Percentiles rank a stretch among this genome's conserved stretches.
Evolutionary conservation across 1,139 yeast species (phyloP).

Genomic region (Scheffersomyces cryptocercus): DNA sequence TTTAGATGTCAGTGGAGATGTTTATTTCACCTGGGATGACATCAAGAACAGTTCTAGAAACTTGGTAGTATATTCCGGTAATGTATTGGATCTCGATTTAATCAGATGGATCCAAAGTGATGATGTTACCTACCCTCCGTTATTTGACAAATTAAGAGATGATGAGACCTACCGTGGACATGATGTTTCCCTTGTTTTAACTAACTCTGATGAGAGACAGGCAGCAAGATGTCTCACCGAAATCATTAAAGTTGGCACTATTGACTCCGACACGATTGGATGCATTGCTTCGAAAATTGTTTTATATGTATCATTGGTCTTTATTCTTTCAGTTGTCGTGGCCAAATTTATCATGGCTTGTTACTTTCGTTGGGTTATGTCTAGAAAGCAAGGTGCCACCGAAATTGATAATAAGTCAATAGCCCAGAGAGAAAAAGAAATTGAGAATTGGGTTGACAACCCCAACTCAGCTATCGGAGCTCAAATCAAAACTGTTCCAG

Average conservation of each 20-base stretch:
- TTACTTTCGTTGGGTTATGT: slow-evolving; percentile 81
- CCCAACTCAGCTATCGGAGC: slow-evolving; percentile 43
- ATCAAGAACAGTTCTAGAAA: slow-evolving; percentile 69
- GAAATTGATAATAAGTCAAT: slow-evolving; percentile 50
- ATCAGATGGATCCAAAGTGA: slow-evolving; percentile 70
- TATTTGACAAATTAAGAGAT: slow-evolving; percentile 63
- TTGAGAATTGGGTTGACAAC: slow-evolving; percentile 78
- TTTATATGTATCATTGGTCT: slow-evolving; percentile 74
- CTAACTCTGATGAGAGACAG: slow-evolving; percentile 66
- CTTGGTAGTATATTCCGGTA: slow-evolving; percentile 84
- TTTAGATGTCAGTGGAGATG: slow-evolving; percentile 66
- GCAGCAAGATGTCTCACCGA: slow-evolving; percentile 86
- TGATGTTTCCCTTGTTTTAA: slow-evolving; percentile 77
- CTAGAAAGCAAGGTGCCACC: slow-evolving; percentile 80
- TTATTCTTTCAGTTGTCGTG: slow-evolving; percentile 77
- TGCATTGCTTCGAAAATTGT: slow-evolving; percentile 91
- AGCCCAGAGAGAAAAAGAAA: slow-evolving; percentile 55
- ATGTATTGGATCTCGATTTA: slow-evolving; percentile 77
- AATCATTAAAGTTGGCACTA: slow-evolving; percentile 81
- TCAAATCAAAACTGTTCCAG: slow-evolving; percentile 58
- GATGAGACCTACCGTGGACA: slow-evolving; percentile 65
- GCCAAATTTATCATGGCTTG: slow-evolving; percentile 82
- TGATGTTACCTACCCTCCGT: slow-evolving; percentile 69
- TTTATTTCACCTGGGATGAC: slow-evolving; percentile 90
- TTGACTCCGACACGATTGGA: slow-evolving; percentile 92